Evolutionary conservation across 2,329 filamentous ascomycete species (phyloP).

Genomic region (Ophiostoma angusticollis): DNA sequence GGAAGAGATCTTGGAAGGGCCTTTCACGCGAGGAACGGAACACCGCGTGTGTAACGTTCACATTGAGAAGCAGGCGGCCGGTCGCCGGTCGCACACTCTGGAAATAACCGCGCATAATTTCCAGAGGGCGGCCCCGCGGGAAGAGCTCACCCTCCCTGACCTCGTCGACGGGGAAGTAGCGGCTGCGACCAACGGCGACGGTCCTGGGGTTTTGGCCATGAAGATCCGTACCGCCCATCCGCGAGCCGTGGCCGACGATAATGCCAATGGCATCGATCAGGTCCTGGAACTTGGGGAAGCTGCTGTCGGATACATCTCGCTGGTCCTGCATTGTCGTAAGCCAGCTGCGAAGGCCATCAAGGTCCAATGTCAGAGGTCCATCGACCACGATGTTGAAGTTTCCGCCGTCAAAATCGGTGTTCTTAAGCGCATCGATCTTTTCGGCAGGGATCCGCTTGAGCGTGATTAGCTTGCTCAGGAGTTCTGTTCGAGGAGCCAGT

Average conservation of each 20-base stretch:
- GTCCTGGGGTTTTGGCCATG: not conserved
- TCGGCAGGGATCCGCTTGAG: conserved; percentile 4
- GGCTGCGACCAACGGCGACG: conserved; percentile 30
- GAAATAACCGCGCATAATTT: conserved; percentile 39
- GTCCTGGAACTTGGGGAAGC: conserved; percentile 36
- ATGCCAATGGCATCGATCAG: conserved; percentile 39
- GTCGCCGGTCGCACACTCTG: conserved; percentile 42
- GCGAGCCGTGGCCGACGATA: conserved; percentile 33
- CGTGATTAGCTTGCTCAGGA: conserved; percentile 13
- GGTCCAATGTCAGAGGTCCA: conserved; percentile 27
- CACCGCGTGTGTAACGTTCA: conserved; percentile 40
- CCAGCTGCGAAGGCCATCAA: conserved; percentile 32
- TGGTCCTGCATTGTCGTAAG: conserved; percentile 29
- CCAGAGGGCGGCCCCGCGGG: conserved; percentile 14
- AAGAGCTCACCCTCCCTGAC: conserved; percentile 18
- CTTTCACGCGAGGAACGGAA: conserved; percentile 25
- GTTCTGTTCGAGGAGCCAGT: conserved; percentile 16
- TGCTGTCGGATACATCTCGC: conserved; percentile 19
- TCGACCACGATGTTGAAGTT: conserved; percentile 26
- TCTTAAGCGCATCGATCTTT: conserved; percentile 3
- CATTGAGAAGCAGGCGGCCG: conserved; percentile 40
- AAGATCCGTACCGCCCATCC: conserved; percentile 21
- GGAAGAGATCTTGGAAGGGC: conserved; percentile 8
- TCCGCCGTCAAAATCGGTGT: conserved; percentile 8
- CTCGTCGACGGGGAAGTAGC: conserved; percentile 33